A percentile compares a stretch with the other conserved stretches of the same genome.
Conservation (phyloP, 768 basidiomycete genomes). For the Lactifluus volemus region DNA sequence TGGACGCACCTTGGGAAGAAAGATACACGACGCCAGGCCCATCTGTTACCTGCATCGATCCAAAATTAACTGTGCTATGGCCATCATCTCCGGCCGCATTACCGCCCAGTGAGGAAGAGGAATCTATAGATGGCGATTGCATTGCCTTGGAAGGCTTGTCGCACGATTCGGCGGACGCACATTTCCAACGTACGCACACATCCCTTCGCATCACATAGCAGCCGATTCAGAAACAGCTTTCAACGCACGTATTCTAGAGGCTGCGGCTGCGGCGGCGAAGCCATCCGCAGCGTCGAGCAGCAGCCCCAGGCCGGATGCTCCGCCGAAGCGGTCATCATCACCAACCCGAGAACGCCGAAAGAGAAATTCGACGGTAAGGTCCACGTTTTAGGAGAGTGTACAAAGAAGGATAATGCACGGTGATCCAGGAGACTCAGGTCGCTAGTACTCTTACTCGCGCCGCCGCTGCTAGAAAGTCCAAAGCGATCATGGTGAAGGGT, state of each 20-base stretch:
- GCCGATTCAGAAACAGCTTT: background rate
- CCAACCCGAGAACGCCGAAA: background rate
- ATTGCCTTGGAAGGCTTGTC: background rate
- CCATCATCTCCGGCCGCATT: conserved; percentile 3
- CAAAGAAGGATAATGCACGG: background rate
- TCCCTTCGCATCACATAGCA: no score
- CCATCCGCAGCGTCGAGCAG: background rate
- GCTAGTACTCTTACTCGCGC: background rate
- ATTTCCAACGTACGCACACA: background rate
- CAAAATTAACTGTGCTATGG: conserved; percentile 5
- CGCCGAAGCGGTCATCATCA: background rate
- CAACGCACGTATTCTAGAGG: background rate
- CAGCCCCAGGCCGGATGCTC: background rate
- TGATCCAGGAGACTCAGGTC: conserved; percentile 3
- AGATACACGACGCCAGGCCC: conserved; percentile 3
- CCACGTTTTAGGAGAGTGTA: background rate
- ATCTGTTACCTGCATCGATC: conserved; percentile 7
- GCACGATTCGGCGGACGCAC: background rate
- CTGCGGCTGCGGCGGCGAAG: background rate
- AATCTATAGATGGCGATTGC: background rate
- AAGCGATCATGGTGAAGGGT: background rate
- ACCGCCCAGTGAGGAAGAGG: background rate
- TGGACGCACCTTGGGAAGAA: background rate
- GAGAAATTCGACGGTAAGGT: conserved; percentile 11
- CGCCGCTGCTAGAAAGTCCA: background rate